These are phyloP conservation scores for Barnettozyma pratensis DNA, from an alignment of 805 yeast species.

Conservation along the genomic window DNA sequence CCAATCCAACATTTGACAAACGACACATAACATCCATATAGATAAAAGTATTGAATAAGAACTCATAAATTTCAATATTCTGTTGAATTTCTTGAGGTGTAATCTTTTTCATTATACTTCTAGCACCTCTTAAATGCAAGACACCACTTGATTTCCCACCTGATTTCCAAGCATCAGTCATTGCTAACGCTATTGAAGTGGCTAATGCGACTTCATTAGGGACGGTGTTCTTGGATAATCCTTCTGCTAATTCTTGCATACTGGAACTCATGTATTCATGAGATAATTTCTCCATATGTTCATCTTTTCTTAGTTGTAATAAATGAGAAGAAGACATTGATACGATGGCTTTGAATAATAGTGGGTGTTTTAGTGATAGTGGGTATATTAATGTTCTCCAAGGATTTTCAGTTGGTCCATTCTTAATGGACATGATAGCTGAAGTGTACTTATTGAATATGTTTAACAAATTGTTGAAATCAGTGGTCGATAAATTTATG, in stretches of 20 bases:
- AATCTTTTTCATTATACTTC: slow-evolving; percentile 48
- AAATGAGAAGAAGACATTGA: slow-evolving; percentile 61
- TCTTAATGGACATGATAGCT: slow-evolving; percentile 55
- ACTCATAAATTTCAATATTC: slow-evolving; percentile 17
- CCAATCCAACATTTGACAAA: slow-evolving; percentile 39
- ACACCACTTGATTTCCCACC: slow-evolving; percentile 58
- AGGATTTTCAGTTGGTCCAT: slow-evolving; percentile 62
- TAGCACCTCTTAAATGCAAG: slow-evolving; percentile 64
- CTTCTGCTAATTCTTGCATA: slow-evolving; percentile 53
- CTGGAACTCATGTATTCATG: slow-evolving; percentile 6
- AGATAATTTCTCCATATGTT: not conserved
- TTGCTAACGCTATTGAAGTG: slow-evolving; percentile 57
- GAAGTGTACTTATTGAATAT: slow-evolving; percentile 43
- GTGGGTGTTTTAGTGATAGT: slow-evolving; percentile 47
- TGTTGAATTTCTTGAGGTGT: slow-evolving; percentile 8
- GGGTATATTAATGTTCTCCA: slow-evolving; percentile 60
- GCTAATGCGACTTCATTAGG: slow-evolving; percentile 65
- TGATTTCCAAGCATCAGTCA: slow-evolving; percentile 66
- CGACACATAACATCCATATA: slow-evolving; percentile 65
- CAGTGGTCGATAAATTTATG: slow-evolving; percentile 5
- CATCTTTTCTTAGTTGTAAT: slow-evolving; percentile 5
- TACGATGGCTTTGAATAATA: slow-evolving; percentile 56
- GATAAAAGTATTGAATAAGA: slow-evolving; percentile 46
- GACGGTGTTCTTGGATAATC: slow-evolving; percentile 38
- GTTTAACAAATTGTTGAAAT: slow-evolving; percentile 21